Percentiles rank a stretch among this genome's conserved stretches.
These are phyloP conservation scores for Begonia loranthoides DNA, from an alignment of 306 rosid species.

Conservation along the genomic window DNA sequence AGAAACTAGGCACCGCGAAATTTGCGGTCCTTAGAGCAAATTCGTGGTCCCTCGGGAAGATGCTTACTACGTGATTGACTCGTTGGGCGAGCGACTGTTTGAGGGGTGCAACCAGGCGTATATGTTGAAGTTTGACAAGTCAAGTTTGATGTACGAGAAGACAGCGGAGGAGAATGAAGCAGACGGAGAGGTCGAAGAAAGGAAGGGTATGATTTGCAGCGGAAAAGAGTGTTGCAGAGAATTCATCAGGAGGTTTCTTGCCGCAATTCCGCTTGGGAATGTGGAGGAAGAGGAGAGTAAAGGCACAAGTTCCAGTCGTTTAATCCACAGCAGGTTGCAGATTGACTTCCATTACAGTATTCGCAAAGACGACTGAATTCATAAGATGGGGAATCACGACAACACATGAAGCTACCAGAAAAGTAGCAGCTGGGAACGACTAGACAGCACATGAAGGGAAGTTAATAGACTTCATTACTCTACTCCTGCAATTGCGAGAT, in stretches of 20 bases:
- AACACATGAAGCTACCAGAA: too few relatives aligned
- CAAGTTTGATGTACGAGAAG: constrained; percentile 27
- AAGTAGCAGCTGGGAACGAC: too few relatives aligned
- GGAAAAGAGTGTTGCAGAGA: constrained; percentile 82
- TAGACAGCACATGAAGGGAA: too few relatives aligned
- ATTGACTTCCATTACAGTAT: constrained; percentile 56
- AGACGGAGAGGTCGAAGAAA: background rate
- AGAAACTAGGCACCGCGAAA: too few relatives aligned
- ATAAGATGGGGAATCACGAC: too few relatives aligned
- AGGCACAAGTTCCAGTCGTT: constrained; percentile 10
- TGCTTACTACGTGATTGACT: constrained; percentile 59
- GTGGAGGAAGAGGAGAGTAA: constrained; percentile 40
- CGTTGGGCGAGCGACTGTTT: constrained; percentile 54
- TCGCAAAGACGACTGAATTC: constrained; percentile 1
- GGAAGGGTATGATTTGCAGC: constrained; percentile 17
- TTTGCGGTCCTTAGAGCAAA: too few relatives aligned
- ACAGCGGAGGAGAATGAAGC: background rate
- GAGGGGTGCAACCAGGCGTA: constrained; percentile 55
- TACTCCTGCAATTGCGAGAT: too few relatives aligned
- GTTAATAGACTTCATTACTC: too few relatives aligned
- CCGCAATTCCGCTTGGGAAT: constrained; percentile 36
- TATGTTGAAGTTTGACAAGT: constrained; percentile 51
- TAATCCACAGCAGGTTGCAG: constrained; percentile 42
- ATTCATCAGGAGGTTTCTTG: constrained; percentile 61
- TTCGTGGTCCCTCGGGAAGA: too few relatives aligned